Evolutionary conservation across 1,284 basidiomycete genomes (phyloP).

Genomic region (Marasmius fiardii): DNA sequence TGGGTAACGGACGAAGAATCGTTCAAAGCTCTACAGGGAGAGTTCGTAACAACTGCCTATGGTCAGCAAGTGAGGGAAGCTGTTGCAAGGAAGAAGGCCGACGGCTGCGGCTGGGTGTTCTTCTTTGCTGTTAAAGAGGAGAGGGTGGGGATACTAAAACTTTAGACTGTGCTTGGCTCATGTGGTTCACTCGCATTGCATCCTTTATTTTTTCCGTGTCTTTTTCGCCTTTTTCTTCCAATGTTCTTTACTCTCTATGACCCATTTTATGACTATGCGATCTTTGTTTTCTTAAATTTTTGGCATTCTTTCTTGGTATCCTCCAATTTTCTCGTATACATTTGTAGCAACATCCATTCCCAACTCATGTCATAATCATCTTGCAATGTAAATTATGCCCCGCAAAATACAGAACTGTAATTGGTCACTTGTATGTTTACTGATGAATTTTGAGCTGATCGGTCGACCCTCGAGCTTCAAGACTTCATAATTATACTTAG

Average conservation of each 20-base stretch:
- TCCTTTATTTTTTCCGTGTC: background rate
- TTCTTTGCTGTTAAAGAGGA: constrained; percentile 72
- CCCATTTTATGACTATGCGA: no score
- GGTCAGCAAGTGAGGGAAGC: constrained; percentile 66
- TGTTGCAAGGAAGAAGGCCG: constrained; percentile 52
- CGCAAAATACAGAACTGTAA: no score
- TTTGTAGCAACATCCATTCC: no score
- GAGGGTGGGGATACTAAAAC: constrained; percentile 56
- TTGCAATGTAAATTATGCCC: no score
- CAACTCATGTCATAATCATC: no score
- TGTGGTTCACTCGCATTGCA: background rate
- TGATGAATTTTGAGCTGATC: no score
- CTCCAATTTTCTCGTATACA: no score
- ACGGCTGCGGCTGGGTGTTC: constrained; percentile 61
- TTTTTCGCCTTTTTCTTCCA: background rate
- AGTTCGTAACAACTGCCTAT: constrained; percentile 56
- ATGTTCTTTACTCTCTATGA: background rate
- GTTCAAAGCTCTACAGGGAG: constrained; percentile 57
- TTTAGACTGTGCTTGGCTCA: constrained; percentile 20
- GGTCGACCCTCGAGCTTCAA: no score
- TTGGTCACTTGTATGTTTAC: no score
- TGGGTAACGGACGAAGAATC: constrained; percentile 76
- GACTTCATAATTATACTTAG: no score
- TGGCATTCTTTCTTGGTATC: no score
- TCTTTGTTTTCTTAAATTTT: no score